Percentiles rank a stretch among this genome's conserved stretches.
phyloP scores from a whole-genome alignment of 2,329 filamentous ascomycete genomes.

The Arthroderma uncinatum region DNA sequence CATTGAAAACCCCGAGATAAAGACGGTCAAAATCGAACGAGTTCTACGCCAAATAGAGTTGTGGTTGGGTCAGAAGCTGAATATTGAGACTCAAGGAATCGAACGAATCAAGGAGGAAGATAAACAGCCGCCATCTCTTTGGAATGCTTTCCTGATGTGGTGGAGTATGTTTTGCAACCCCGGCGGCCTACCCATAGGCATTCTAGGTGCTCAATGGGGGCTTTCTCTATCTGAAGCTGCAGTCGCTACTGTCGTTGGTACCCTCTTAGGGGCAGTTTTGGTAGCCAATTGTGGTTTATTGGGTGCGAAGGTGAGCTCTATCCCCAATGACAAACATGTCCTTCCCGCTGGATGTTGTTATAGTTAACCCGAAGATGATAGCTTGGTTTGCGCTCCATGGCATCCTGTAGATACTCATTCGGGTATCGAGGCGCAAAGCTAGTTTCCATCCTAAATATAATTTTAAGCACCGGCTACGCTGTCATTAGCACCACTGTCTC shows the following conservation, averaged over 20 bases:
- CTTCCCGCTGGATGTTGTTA: neutral
- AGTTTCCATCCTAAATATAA: neutral
- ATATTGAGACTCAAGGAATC: slow-evolving; percentile 40
- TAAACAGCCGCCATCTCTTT: slow-evolving; percentile 32
- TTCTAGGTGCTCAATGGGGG: slow-evolving; percentile 41
- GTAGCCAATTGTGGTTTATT: slow-evolving; percentile 29
- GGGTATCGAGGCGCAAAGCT: slow-evolving; percentile 1
- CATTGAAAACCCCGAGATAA: neutral
- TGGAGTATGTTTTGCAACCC: slow-evolving; percentile 36
- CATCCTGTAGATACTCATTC: slow-evolving; percentile 2
- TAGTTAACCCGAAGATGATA: neutral
- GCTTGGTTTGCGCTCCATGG: slow-evolving; percentile 3
- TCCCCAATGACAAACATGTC: neutral
- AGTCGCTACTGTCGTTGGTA: slow-evolving; percentile 32
- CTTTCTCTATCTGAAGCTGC: slow-evolving; percentile 37
- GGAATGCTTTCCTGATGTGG: slow-evolving; percentile 37
- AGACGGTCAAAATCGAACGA: slow-evolving; percentile 6
- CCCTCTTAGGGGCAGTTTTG: slow-evolving; percentile 31
- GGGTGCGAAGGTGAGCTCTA: neutral
- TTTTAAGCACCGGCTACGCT: neutral
- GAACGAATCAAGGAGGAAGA: slow-evolving; percentile 38
- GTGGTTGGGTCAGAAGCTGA: slow-evolving; percentile 36
- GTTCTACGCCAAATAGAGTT: slow-evolving; percentile 23
- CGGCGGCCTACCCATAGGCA: slow-evolving; percentile 29
- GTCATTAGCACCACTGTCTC: slow-evolving; percentile 1